Evolutionary conservation across 768 basidiomycete genomes (phyloP), one percentile per base, ranked within the genome.

Genomic region (Xerocomellus amylosporus): DNA sequence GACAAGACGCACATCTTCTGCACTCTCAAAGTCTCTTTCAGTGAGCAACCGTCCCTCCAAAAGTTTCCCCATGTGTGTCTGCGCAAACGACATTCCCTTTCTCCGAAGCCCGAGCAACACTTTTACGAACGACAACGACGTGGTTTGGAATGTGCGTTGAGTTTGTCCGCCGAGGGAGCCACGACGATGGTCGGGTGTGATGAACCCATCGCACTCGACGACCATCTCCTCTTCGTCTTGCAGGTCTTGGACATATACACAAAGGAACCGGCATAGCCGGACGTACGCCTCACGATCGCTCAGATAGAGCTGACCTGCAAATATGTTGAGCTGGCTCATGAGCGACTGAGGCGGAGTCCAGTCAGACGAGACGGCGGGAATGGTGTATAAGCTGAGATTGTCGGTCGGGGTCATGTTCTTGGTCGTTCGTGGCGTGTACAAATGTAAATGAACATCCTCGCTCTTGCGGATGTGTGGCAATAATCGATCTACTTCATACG

Each of bases 171-270:
- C 47, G 7, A 39, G 36, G 5, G 33, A n/a, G 5, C 51, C 37
- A 13, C 34, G 45, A 22, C 52, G 52, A 5, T 36, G 15, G n/a
- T 55, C 15, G 2, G 53, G 61, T 5, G n/a, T 40, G 19, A 67
- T 60, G 39, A 66, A 71, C 2, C 68, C 63, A 8, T 63, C 63
- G 5, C 42, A 44, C n/a, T 58, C 45, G 3, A 59, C 31, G 2
- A 37, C 9, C 44, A 79, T 75, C 5, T 75, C 78, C 57, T 78
- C 76, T 2, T 75, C 76, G 3, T 74, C 78, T 30, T 79, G 73
- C 71, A 67, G 77, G 4, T 80, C 75, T 13, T 62, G 71, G 6
- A 78, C 70, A 30, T 30, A 30, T 30, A 30, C 10, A 30, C 30
- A 30, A 10, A 30, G 30, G 30, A 30, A 30, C 9, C 30, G 30